Base-by-base conservation (phyloP, 2,329 filamentous ascomycete genomes). In the Tolypocladium ovalisporum region DNA sequence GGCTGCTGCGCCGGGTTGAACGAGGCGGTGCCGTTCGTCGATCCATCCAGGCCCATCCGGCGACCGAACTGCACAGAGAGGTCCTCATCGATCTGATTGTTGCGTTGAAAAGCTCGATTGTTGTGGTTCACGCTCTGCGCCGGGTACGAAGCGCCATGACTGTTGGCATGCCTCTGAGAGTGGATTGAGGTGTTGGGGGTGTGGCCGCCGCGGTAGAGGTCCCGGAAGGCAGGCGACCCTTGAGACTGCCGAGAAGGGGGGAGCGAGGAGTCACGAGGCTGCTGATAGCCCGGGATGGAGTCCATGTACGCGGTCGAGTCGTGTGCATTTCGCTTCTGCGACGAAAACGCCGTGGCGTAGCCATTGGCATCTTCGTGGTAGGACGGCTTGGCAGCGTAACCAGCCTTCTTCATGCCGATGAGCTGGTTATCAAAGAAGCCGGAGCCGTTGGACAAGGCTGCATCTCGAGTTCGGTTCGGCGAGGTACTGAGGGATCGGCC, bases 201-300 rank as follows among this genome's bases (percentile, higher is more conserved):
- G 61, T 78, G 76, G 47, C 71, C 66, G 62, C 58, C 61, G 36
- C 65, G 67, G 37, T 68, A 68, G 35, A 70, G 61, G 7, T 73
- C 71, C 37, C 63, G 61, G 55, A 67, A 74, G 17, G 66, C 64
- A n/a, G 68, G 70, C 36, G 72, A 77, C n/a, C 70, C 68, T 51
- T 80, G 76, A 5, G 77, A 74, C 57, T 82, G 78, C 53, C 80
- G 76, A 39, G 83, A 83, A 2, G 82, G 76, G 51, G 83, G 80
- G 52, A 82, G 70, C 66, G 76, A 83, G 47, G 74, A 71, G 58
- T 83, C 82, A 59, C 80, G 75, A n/a, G 81, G 78, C 4, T 73
- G 67, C 22, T 61, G 56, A 58, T 65, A 71, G 34, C 56, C 57
- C n/a, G 61, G 58, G 36, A 70, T 65, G 24, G 66, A 52, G 44